Conservation (phyloP, 805 yeast species). For the Cyberlindnera amylophila region DNA sequence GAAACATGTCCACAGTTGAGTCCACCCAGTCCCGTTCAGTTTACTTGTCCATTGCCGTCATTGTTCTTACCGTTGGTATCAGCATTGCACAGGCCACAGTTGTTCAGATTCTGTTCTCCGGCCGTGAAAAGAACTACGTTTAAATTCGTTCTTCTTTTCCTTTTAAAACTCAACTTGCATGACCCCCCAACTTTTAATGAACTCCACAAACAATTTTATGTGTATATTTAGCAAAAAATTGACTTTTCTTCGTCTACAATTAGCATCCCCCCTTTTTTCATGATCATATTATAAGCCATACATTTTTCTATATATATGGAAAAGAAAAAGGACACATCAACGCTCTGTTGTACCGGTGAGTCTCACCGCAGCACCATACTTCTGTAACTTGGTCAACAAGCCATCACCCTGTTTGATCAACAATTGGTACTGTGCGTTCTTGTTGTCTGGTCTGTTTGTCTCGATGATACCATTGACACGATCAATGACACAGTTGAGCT, state of each 20-base stretch:
- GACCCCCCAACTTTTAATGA: too few relatives aligned
- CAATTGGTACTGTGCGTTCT: conserved; percentile 87
- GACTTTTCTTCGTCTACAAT: background rate
- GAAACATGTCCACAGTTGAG: conserved; percentile 89
- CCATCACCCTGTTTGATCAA: conserved; percentile 91
- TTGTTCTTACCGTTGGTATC: conserved; percentile 70
- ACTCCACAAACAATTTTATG: too few relatives aligned
- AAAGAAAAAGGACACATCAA: conserved; percentile 19
- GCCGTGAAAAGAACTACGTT: conserved; percentile 39
- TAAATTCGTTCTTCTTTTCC: conserved; percentile 12
- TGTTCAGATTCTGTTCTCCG: conserved; percentile 75
- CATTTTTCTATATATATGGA: background rate
- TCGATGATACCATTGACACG: conserved; percentile 92
- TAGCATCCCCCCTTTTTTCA: background rate
- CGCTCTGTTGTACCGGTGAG: conserved; percentile 90
- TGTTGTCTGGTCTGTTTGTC: conserved; percentile 94
- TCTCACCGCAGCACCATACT: conserved; percentile 95
- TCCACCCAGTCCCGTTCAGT: conserved; percentile 76
- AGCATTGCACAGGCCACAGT: conserved; percentile 74
- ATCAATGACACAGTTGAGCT: conserved; percentile 92
- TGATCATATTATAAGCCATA: background rate
- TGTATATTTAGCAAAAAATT: background rate
- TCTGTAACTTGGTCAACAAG: conserved; percentile 88
- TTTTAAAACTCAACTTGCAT: background rate
- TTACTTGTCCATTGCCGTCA: conserved; percentile 70